Base-by-base conservation (phyloP, 2,329 filamentous ascomycete genomes). In the Hymenoscyphus fructigenus region DNA sequence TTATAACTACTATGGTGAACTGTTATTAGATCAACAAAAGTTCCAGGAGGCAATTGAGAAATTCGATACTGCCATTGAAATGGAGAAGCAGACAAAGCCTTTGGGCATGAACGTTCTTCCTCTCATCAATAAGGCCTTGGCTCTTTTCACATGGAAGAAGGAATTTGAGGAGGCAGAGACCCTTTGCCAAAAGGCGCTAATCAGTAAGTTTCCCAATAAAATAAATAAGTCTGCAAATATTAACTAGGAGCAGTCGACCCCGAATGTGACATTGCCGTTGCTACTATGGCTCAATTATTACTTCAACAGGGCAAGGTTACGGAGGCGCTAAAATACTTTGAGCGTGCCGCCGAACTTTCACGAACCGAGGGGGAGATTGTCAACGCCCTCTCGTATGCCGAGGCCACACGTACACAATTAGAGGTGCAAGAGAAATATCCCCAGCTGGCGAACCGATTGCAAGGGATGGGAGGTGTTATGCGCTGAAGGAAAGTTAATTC, bases 1-100 rank as follows among this genome's bases (percentile, higher is more conserved):
- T 50, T 99, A 98, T 85, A 99, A 99, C 85, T 99, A 99, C 86
- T 98, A 97, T 75, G 95, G 95, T 74, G 95, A 99, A 82, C 85
- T 99, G 64, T 85, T 99, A 65, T 88, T 99, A 62, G 95, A 99
- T 82, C 95, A 98, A 83, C 90, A 92, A 79, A 97, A 97, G 79
- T 98, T 90, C 80, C 84, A 91, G 65, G 94, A 99, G 78, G 95
- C 95, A 29, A 93, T 99, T 69, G 91, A 97, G 81, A 97, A 97
- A 81, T 99, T 99, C 75, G 95, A 99, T 78, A 95, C 89, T 29
- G 95, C 95, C n/a, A 93, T 98, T 70, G 93, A 98, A 76, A 94
- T 98, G 90, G 95, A 99, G 85, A 96, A 95, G 83, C 88, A 92
- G 79, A 89, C 88, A 69, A 96, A 96, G 82, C 93, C 93, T 15